A percentile compares a stretch with the other conserved stretches of the same genome.
Conservation (phyloP, 768 basidiomycete genomes). For the Paxillus involutus region DNA sequence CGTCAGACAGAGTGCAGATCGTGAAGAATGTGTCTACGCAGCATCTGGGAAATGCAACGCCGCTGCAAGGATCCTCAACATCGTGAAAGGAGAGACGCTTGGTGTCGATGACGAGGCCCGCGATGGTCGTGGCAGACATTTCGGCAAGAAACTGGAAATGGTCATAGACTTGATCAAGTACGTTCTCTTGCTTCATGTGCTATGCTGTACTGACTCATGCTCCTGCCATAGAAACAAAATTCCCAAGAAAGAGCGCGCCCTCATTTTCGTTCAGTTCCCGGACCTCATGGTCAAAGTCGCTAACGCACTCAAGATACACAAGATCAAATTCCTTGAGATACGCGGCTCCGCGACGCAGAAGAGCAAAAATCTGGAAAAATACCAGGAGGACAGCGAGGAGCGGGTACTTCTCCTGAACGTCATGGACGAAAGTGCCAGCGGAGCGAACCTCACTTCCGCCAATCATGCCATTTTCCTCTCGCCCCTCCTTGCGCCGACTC, state of each 20-base stretch:
- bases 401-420: conserved; percentile 86
- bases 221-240: conserved; percentile 53
- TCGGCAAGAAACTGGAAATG: conserved; percentile 78
- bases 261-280: conserved; percentile 95
- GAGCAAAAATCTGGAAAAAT: conserved; percentile 81
- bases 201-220: background rate
- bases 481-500: conserved; percentile 77
- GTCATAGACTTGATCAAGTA: conserved; percentile 78
- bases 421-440: conserved; percentile 94
- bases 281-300: conserved; percentile 91
- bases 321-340: conserved; percentile 79
- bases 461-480: conserved; percentile 96
- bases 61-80: conserved; percentile 76
- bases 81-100: conserved; percentile 77
- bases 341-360: conserved; percentile 72
- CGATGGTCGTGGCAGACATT: conserved; percentile 74
- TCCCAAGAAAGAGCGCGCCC: conserved; percentile 74
- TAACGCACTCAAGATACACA: conserved; percentile 71
- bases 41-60: conserved; percentile 71
- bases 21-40: conserved; percentile 80
- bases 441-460: conserved; percentile 88
- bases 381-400: conserved; percentile 78
- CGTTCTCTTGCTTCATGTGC: conserved; percentile 15
- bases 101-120: conserved; percentile 78
- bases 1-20: conserved; percentile 69